These are phyloP conservation scores for Pseudofabraea citricarpa DNA, from an alignment of 2,329 filamentous ascomycete genomes.

Conservation along the genomic window DNA sequence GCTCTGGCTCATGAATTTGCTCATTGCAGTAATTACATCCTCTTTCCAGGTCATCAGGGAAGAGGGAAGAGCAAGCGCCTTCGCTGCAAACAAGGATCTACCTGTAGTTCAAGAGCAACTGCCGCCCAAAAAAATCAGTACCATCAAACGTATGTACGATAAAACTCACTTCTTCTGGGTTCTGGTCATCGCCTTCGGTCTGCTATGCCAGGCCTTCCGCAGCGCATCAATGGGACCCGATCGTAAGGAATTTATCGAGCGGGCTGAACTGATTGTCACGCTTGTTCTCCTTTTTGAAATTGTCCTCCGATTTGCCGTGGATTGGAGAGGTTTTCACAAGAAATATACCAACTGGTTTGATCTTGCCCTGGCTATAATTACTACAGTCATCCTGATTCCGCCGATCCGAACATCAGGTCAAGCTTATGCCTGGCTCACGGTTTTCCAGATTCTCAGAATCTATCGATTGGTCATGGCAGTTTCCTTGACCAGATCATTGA, in stretches of 20 bases:
- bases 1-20: constrained; percentile 91
- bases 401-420: constrained; percentile 67
- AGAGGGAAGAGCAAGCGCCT: constrained; percentile 90
- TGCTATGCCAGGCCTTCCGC: constrained; percentile 74
- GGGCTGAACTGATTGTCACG: constrained; percentile 72
- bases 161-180: constrained; percentile 78
- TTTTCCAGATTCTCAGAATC: constrained; percentile 88
- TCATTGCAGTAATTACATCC: constrained; percentile 95
- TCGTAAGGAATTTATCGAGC: constrained; percentile 61
- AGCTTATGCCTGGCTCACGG: constrained; percentile 79
- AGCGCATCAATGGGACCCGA: constrained; percentile 68
- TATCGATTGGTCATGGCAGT: constrained; percentile 91
- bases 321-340: constrained; percentile 77
- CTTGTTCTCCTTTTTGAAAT: constrained; percentile 79
- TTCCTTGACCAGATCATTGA: constrained; percentile 79
- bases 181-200: constrained; percentile 69
- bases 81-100: constrained; percentile 61
- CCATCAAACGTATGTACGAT: constrained; percentile 68
- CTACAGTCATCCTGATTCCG: constrained; percentile 80
- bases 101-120: constrained; percentile 24
- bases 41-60: constrained; percentile 98
- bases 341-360: constrained; percentile 76
- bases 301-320: constrained; percentile 66
- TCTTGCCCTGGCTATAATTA: constrained; percentile 72
- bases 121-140: constrained; percentile 35